phyloP scores from a whole-genome alignment of 2,329 filamentous ascomycete genomes.

The Talaromyces pinophilus region DNA sequence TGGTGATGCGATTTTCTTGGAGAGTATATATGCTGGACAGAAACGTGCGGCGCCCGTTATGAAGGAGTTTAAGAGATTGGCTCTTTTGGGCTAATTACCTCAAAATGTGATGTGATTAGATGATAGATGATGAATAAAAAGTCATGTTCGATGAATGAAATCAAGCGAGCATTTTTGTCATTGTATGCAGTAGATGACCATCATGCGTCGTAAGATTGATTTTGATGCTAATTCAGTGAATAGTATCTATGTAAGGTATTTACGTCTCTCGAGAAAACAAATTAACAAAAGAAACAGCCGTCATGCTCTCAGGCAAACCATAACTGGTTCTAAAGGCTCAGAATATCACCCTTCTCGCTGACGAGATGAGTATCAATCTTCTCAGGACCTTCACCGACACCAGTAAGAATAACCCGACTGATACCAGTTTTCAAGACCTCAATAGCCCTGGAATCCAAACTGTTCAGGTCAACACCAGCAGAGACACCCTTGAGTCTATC shows the following conservation, averaged over 20 bases:
- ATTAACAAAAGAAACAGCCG: neutral
- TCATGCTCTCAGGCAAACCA: neutral
- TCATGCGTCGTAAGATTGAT: neutral
- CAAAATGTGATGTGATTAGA: neutral
- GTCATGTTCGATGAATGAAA: neutral
- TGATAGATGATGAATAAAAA: neutral
- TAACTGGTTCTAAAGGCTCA: conserved; percentile 26
- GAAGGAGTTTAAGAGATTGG: conserved; percentile 48
- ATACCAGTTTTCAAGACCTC: conserved; percentile 73
- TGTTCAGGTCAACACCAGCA: conserved; percentile 62
- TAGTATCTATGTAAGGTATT: neutral
- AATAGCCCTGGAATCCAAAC: conserved; percentile 57
- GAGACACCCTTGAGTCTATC: conserved; percentile 55
- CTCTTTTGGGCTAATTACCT: conserved; percentile 36
- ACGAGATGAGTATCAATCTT: conserved; percentile 78
- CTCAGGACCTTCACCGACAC: conserved; percentile 84
- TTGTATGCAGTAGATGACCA: neutral
- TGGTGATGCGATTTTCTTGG: conserved; percentile 42
- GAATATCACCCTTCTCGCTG: conserved; percentile 61
- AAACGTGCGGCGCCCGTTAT: conserved; percentile 52
- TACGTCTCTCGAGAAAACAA: neutral
- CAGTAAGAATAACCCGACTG: conserved; percentile 84
- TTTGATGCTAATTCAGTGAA: neutral
- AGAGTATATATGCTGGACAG: conserved; percentile 43
- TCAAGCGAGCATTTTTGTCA: neutral